Evolutionary conservation across 1,284 basidiomycete genomes (phyloP).

Genomic region (Peniophora sp.): DNA sequence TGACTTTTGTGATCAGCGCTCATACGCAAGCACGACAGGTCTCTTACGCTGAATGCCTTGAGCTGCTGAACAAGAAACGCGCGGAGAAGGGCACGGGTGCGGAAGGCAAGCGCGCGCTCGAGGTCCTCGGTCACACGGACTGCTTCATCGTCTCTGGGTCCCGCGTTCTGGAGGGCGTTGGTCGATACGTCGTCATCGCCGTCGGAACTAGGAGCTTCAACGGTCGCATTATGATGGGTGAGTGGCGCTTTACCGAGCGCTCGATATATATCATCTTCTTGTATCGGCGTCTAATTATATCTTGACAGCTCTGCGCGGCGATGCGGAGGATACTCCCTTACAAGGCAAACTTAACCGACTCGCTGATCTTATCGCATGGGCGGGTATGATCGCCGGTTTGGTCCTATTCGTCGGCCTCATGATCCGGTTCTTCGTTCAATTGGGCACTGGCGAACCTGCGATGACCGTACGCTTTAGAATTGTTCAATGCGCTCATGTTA

Average conservation of each 20-base stretch:
- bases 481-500: too few species aligned
- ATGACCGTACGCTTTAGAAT: not conserved
- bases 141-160: conserved; percentile 91
- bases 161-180: conserved; percentile 94
- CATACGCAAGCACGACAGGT: too few species aligned
- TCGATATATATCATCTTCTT: conserved; percentile 3
- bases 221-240: conserved; percentile 94
- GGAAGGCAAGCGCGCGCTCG: conserved; percentile 6
- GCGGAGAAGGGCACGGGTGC: not conserved
- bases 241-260: conserved; percentile 22
- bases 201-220: conserved; percentile 93
- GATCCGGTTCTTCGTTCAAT: conserved; percentile 91
- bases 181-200: conserved; percentile 86
- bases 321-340: conserved; percentile 83
- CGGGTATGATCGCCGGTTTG: conserved; percentile 79
- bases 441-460: conserved; percentile 49
- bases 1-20: too few species aligned
- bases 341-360: conserved; percentile 91
- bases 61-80: conserved; percentile 19
- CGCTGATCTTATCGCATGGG: conserved; percentile 91
- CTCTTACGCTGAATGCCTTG: conserved; percentile 71
- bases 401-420: conserved; percentile 80
- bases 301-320: conserved; percentile 66
- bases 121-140: conserved; percentile 59
- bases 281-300: conserved; percentile 7